Conservation (phyloP, 2,329 filamentous ascomycete genomes). For the Neoarthrinium moseri region DNA sequence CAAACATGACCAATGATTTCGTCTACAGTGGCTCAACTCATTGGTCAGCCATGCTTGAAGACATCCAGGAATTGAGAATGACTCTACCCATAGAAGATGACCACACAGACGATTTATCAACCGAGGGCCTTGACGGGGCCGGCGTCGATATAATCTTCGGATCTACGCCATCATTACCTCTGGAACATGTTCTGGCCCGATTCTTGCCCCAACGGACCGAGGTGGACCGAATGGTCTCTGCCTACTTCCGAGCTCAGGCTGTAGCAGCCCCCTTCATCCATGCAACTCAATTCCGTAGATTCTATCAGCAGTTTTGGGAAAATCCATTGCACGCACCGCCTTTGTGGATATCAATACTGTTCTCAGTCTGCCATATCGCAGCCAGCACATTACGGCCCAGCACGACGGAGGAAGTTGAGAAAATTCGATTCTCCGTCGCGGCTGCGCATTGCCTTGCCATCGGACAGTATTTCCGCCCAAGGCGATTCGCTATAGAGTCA, state of each 20-base stretch:
- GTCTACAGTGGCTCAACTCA: slow-evolving; percentile 4
- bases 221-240: slow-evolving; percentile 2
- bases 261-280: slow-evolving; percentile 6
- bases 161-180: background rate
- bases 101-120: background rate
- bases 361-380: slow-evolving; percentile 2
- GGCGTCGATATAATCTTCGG: slow-evolving; percentile 1
- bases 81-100: background rate
- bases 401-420: background rate
- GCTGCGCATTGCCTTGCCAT: slow-evolving; percentile 1
- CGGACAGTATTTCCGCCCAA: background rate
- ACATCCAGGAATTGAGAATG: slow-evolving; percentile 1
- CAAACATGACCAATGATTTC: too few species aligned
- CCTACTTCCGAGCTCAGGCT: slow-evolving; percentile 1
- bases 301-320: slow-evolving; percentile 3
- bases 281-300: background rate
- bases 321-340: background rate
- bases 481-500: background rate
- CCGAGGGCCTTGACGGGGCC: background rate
- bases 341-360: slow-evolving; percentile 6
- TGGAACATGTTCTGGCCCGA: background rate
- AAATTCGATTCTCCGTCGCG: slow-evolving; percentile 1
- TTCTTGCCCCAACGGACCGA: slow-evolving; percentile 1
- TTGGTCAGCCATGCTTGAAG: slow-evolving; percentile 5
- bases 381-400: background rate